Base-by-base conservation (phyloP, 164 flowering plant species). In the Kalanchoe fedtschenkoi region DNA sequence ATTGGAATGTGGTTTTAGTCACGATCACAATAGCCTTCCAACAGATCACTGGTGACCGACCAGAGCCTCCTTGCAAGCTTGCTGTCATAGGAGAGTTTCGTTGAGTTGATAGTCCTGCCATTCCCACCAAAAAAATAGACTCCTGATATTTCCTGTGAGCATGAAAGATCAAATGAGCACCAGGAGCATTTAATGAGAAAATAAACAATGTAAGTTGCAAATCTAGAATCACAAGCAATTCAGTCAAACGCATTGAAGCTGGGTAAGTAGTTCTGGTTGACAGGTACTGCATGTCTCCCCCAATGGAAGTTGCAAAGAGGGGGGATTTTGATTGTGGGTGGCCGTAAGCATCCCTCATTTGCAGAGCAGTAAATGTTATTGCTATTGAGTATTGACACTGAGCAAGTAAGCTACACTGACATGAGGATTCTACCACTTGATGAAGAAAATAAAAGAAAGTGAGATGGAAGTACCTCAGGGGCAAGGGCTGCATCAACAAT, bases 401-500 rank as follows among this genome's bases (percentile, higher is more conserved):
- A 19, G 53, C 53, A 44, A 44, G 22, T 19, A 26, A 17, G 21
- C n/a, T 44, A 6, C 21, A 4, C 28, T 7, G 14, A 47, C 28
- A 30, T 19, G 37, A 58, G 61, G 3, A 11, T 5, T 60, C 29
- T 10, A 60, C 21, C 32, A 51, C 21, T 14, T 5, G 22, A 24
- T n/a, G 19, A 44, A 22, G 47, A 32, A 22, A 35, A 29, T 38
- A 38, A 11, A 28, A 22, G 33, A 10, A 32, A 63, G 24, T 47
- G 29, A 15, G 14, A 57, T 41, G 33, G 53, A 63, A 65, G 72
- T 71, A 92, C 98, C 15, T 84, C 78, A 63, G 95, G 89, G 39
- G 95, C 85, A 69, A 92, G 87, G 54, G 95, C 84, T 13, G 96
- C 96, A 80, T 92, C 98, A 53, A 92, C 65, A 64, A 84, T 77